Evolutionary conservation across 192 early-diverging fungal genomes (phyloP).

Genomic region (Borealophlyctis nickersoniae): DNA sequence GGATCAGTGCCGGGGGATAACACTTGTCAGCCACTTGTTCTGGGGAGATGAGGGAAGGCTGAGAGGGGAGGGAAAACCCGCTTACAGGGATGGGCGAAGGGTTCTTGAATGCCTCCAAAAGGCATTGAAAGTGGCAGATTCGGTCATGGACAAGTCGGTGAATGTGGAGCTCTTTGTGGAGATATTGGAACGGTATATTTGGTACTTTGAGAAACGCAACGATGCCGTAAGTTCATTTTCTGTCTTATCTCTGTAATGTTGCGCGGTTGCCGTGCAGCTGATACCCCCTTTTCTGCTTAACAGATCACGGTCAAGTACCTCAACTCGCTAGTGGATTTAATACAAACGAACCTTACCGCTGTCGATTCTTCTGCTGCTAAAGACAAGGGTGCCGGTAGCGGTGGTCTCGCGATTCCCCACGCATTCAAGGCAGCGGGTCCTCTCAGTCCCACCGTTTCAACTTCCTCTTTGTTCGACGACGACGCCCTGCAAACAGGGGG

Average conservation of each 20-base stretch:
- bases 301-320: constrained; percentile 90
- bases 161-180: constrained; percentile 97
- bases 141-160: constrained; percentile 83
- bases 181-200: constrained; percentile 90
- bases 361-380: constrained; percentile 1
- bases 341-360: constrained; percentile 71
- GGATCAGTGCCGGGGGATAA: constrained; percentile 88
- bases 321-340: constrained; percentile 91
- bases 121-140: constrained; percentile 91
- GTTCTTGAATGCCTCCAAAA: constrained; percentile 92
- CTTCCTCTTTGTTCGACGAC: constrained; percentile 25
- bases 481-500: neutral
- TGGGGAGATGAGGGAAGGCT: constrained; percentile 64
- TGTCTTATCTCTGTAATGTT: constrained; percentile 2
- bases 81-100: constrained; percentile 81
- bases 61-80: constrained; percentile 53
- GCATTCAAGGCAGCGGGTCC: constrained; percentile 5
- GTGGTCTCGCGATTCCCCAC: constrained; percentile 5
- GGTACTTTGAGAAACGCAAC: constrained; percentile 91
- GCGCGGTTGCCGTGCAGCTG: too few species aligned
- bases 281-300: constrained; percentile 5
- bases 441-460: constrained; percentile 19
- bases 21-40: constrained; percentile 85
- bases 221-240: constrained; percentile 62
- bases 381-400: neutral